Evolutionary conservation across 306 rosid genomes (phyloP), one percentile per base, ranked within the genome.

Genomic region (Albizia julibrissin): DNA sequence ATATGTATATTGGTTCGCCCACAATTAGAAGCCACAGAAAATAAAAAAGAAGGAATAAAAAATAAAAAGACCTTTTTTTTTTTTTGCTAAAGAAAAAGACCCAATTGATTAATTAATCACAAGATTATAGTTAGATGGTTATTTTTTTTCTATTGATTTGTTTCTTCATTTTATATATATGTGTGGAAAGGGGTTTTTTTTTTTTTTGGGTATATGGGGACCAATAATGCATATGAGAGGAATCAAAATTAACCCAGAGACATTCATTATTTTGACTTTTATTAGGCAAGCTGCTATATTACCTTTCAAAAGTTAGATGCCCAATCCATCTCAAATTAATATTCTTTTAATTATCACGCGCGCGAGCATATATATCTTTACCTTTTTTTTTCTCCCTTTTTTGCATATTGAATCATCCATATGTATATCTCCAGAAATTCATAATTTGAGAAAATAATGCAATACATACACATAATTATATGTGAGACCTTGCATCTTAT

Each of bases 1-100:
- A 37, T 37, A 37, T 58, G 69, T 78, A 43, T 29, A 46, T 78
- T 49, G 44, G 52, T 68, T 72, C 87, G 90, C 85, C 85, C 90
- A 80, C 68, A 75, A 80, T 87, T 59, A 18, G 86, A 88, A 85
- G 85, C 31, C 65, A 22, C 12, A 72, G 69, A 82, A 31, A n/a
- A 11, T 11, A 44, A 44, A 49, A 15, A 49, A 4, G 19, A 49
- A 50, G 22, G 16, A 50, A 49, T 7, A 49, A 2, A 50, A 8
- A 18, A 18, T 5, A 21, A 54, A 21, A 18, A 4, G 9, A 50
- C 59, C 10, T 50, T 10, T 10, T 43, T 43, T 37, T 37, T n/a
- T 37, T 37, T 37, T 37, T 8, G 40, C 40, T 37, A 21, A 8
- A 6, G 11, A 21, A 54, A 54, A 50, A 4, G n/a, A 50, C 59